These are phyloP conservation scores for Croton laevigatus DNA, from an alignment of 441 rosid species.

Conservation along the genomic window DNA sequence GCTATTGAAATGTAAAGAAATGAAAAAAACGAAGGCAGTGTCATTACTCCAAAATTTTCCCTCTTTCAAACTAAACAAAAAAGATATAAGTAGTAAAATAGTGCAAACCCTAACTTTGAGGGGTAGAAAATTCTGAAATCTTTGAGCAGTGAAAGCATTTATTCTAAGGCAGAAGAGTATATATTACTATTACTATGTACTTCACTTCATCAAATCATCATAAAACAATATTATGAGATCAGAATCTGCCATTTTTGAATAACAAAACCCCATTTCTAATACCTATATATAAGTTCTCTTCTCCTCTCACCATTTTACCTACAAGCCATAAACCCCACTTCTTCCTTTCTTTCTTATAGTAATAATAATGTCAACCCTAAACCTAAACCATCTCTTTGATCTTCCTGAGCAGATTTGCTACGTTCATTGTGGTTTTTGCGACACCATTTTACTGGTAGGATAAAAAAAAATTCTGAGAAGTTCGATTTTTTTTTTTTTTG, in stretches of 20 bases:
- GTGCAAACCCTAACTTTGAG: neutral
- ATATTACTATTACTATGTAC: neutral
- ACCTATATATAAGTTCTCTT: conserved; percentile 10
- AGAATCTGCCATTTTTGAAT: conserved; percentile 3
- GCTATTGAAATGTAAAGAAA: too few species aligned
- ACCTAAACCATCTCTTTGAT: conserved; percentile 60
- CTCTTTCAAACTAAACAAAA: too few species aligned
- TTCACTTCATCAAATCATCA: too few species aligned
- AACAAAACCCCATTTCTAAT: conserved; percentile 5
- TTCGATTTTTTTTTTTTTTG: too few species aligned
- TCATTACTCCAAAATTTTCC: too few species aligned
- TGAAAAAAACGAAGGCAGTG: too few species aligned
- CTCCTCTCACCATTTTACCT: conserved; percentile 1
- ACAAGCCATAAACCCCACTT: neutral
- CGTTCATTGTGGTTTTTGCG: conserved; percentile 90
- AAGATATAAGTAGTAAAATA: too few species aligned
- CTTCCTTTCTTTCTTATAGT: conserved; percentile 12
- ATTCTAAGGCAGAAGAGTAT: conserved; percentile 7
- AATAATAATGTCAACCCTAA: conserved; percentile 49
- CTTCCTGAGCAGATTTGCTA: conserved; percentile 91
- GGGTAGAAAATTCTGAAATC: neutral
- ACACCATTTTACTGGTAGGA: conserved; percentile 79
- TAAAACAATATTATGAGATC: conserved; percentile 9
- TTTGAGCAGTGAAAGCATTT: conserved; percentile 12
- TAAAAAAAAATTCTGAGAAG: too few species aligned